These are phyloP conservation scores for Leishmania arabica DNA, from an alignment of 208 protist species.

Conservation along the genomic window DNA sequence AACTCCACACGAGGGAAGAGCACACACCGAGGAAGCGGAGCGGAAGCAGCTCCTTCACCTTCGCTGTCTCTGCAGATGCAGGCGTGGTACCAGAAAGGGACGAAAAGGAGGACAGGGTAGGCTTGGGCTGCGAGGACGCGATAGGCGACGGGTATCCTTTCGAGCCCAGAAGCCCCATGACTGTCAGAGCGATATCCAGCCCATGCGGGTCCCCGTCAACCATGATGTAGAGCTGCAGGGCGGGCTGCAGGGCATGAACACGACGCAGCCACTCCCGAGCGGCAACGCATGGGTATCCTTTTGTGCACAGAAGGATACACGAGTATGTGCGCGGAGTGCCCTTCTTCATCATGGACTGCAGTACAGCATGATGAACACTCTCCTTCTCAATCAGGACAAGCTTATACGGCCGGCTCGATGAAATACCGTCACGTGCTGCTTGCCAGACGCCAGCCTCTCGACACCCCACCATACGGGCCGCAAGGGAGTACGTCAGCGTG, in stretches of 20 bases:
- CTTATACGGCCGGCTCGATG: neutral
- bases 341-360: conserved; percentile 15
- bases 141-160: neutral
- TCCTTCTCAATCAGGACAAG: conserved; percentile 87
- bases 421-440: neutral
- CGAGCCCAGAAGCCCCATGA: conserved; percentile 41
- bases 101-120: neutral
- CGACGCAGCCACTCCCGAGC: conserved; percentile 51
- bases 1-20: conserved; percentile 17
- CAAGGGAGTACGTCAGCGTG: conserved; percentile 24
- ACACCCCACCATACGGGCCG: conserved; percentile 18
- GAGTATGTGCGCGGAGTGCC: neutral
- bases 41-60: conserved; percentile 11
- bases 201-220: conserved; percentile 88
- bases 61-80: conserved; percentile 1
- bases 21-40: conserved; percentile 24
- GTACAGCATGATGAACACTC: conserved; percentile 50
- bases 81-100: neutral
- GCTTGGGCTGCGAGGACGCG: neutral
- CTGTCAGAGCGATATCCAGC: conserved; percentile 65
- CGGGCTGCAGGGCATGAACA: conserved; percentile 44
- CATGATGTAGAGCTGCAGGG: conserved; percentile 52
- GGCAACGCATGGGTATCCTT: conserved; percentile 79
- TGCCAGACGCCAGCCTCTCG: neutral
- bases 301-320: conserved; percentile 63